A percentile compares a stretch with the other conserved stretches of the same genome.
Conservation (phyloP, 495 filamentous ascomycete genomes). For the Penicillium simplicissimum region DNA sequence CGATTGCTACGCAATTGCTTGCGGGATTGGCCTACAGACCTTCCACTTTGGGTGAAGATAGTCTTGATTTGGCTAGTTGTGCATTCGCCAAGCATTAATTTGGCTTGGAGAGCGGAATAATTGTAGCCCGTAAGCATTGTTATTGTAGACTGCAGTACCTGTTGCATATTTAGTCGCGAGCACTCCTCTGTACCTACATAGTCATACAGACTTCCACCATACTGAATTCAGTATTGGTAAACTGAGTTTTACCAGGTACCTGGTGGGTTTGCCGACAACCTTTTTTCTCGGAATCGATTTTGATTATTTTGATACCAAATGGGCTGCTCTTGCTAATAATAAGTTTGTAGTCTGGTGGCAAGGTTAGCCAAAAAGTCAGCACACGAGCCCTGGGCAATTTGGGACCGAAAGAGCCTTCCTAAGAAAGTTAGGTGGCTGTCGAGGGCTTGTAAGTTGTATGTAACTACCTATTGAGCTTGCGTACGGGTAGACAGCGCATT, state of each 20-base stretch:
- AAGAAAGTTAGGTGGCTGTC: neutral
- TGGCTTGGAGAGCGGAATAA: neutral
- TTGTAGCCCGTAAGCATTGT: neutral
- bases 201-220: no score
- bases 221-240: neutral
- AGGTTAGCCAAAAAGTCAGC: neutral
- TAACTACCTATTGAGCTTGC: neutral
- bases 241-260: neutral
- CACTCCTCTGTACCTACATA: no score
- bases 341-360: neutral
- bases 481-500: neutral
- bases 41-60: slow-evolving; percentile 3
- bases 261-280: neutral
- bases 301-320: neutral
- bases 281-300: neutral
- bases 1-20: neutral
- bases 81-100: neutral
- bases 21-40: slow-evolving; percentile 7
- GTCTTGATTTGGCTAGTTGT: slow-evolving; percentile 2
- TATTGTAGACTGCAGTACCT: neutral
- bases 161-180: neutral
- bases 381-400: neutral
- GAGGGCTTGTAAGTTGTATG: neutral
- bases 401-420: slow-evolving; percentile 3
- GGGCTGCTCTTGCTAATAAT: neutral